phyloP scores from a whole-genome alignment of 495 filamentous ascomycete genomes.

The Talaromyces wortmannii region DNA sequence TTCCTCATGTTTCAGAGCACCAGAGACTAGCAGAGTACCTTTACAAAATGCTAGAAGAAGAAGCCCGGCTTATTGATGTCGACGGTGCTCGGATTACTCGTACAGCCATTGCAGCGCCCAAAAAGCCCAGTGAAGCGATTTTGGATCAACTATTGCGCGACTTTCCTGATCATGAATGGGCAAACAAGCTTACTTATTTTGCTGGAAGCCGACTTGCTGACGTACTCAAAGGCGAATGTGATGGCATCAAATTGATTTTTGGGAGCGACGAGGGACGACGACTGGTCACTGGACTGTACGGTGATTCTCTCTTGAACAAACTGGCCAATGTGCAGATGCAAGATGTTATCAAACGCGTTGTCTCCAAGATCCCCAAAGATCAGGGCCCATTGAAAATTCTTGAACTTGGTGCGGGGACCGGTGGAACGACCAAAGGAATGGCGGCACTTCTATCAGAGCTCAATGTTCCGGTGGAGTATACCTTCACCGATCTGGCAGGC shows the following conservation, averaged over 20 bases:
- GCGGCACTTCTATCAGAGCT: slow-evolving; percentile 26
- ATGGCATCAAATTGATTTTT: slow-evolving; percentile 41
- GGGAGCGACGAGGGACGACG: slow-evolving; percentile 36
- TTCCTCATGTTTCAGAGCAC: slow-evolving; percentile 25
- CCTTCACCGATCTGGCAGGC: slow-evolving; percentile 38
- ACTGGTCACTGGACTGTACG: slow-evolving; percentile 38
- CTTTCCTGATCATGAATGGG: slow-evolving; percentile 28
- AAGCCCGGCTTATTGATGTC: slow-evolving; percentile 31
- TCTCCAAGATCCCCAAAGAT: slow-evolving; percentile 12
- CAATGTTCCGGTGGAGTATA: slow-evolving; percentile 37
- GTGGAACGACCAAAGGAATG: slow-evolving; percentile 33
- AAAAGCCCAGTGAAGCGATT: slow-evolving; percentile 23
- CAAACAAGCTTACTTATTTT: slow-evolving; percentile 34
- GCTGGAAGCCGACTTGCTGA: slow-evolving; percentile 34
- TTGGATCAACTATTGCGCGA: slow-evolving; percentile 24
- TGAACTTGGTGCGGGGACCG: slow-evolving; percentile 41
- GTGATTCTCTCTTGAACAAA: slow-evolving; percentile 32
- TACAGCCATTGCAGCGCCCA: slow-evolving; percentile 24
- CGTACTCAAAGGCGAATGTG: slow-evolving; percentile 31
- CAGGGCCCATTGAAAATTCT: slow-evolving; percentile 26
- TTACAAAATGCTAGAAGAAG: slow-evolving; percentile 35
- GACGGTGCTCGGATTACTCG: slow-evolving; percentile 25
- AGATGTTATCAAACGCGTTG: slow-evolving; percentile 30
- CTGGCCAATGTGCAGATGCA: slow-evolving; percentile 34
- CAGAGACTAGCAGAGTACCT: slow-evolving; percentile 25